Evolutionary conservation across 345 rosid species (phyloP), one percentile per base, ranked within the genome.

Genomic region (Aurinia saxatilis): DNA sequence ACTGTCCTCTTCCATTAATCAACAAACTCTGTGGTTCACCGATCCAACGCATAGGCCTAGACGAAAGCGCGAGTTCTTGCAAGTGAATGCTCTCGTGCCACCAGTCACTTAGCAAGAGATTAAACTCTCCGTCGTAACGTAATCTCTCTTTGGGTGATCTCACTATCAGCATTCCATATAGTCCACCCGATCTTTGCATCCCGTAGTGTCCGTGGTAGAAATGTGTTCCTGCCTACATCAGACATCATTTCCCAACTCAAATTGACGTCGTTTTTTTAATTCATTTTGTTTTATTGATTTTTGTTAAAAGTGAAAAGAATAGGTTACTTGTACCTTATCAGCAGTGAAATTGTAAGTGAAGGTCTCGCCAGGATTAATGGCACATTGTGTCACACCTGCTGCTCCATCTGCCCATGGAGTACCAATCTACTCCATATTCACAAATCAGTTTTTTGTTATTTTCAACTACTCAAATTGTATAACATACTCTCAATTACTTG

Each of bases 331-430:
- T 35, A 82, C 97, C 83, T 63, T 82, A 57, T 91, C 95, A 12
- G 84, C 91, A 19, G 44, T 64, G 80, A 91, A 91, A 15, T 82
- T 79, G 69, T 91, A 88, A 29, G 68, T n/a, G 66, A 80, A 91
- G 10, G 91, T 84, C 47, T 91, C 96, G 41, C 96, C 96, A 6
- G 96, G 96, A 30, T 73, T 79, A 36, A 82, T 78, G 2, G 78
- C 79, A 59, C 98, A 88, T 67, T 88, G 98, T 0, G 98, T 81
- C 62, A 91, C 74, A 61, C 86, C 70, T 2, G 89, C 91, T 39
- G 98, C 82, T 18, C 98, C 98, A 65, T 91, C 98, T 2, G 90
- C 82, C 98, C 98, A 88, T 3, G 96, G 96, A 0, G 95, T 82
- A 48, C 96, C 93, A 2, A 15, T 41, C 57, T 70, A 18, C 53